Conservation (phyloP, 164 flowering plant genomes). For the Macadamia tetraphylla region DNA sequence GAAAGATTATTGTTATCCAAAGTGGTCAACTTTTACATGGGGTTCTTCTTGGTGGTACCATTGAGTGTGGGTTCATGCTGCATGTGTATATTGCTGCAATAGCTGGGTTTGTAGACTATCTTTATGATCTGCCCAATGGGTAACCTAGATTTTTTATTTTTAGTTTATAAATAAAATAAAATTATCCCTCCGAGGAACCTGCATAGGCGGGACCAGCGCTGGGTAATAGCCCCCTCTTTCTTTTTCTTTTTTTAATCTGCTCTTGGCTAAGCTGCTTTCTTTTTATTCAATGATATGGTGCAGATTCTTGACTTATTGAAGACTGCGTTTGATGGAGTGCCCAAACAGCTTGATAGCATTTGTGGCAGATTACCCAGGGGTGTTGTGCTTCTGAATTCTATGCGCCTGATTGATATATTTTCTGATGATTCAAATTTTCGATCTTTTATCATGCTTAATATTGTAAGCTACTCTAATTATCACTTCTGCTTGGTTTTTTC, state of each 20-base stretch:
- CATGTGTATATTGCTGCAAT: background rate
- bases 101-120: background rate
- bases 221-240: too few species aligned
- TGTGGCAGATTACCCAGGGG: slow-evolving; percentile 57
- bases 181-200: too few species aligned
- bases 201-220: too few species aligned
- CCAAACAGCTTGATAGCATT: slow-evolving; percentile 21
- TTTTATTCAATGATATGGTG: slow-evolving; percentile 15
- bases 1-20: background rate
- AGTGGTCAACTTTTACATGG: background rate
- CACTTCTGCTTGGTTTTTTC: background rate
- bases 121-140: background rate
- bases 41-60: background rate
- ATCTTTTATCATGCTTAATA: slow-evolving; percentile 56
- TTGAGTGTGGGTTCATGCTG: background rate
- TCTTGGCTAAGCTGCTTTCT: slow-evolving; percentile 6
- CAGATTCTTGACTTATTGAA: slow-evolving; percentile 79
- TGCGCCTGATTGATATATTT: slow-evolving; percentile 89
- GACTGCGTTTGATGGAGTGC: slow-evolving; percentile 41
- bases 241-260: slow-evolving; percentile 6
- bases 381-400: slow-evolving; percentile 73
- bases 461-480: slow-evolving; percentile 48
- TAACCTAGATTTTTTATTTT: too few species aligned
- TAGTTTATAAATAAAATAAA: too few species aligned
- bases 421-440: slow-evolving; percentile 98